Evolutionary conservation across 2,329 filamentous ascomycete species (phyloP), one percentile per base, ranked within the genome.

Genomic region (Teratosphaeriaceae sp.): DNA sequence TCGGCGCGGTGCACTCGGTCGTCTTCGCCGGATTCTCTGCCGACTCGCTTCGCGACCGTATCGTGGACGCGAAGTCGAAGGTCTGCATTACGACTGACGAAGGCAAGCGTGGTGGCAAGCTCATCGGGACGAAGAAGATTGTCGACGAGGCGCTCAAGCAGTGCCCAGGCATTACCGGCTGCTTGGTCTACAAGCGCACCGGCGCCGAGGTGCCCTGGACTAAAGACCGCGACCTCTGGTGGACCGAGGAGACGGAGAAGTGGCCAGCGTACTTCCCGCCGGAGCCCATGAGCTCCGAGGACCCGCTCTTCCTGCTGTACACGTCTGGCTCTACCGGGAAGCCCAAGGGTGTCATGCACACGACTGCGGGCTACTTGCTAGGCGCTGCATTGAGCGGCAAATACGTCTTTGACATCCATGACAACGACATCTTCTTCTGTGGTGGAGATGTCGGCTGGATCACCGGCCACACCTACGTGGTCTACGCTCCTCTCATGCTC

Each of bases 361-460:
- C 88, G 20, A 98, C 90, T 26, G 92, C 75, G 48, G 92, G 92
- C 40, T 98, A 97, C 65, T 78, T 98, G n/a, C 71, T 97, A 6
- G 92, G 92, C 46, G 89, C 89, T 40, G 90, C 92, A 24, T 77
- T 84, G 58, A 98, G 92, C 11, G 90, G 89, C 51, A 98, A 97
- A 71, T 97, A 98, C 66, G 90, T 97, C 49, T 98, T 98, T 63
- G 92, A 98, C 65, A 94, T 98, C 51, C 92, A 98, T 65, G 84
- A 89, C 50, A 81, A 85, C 42, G 92, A 98, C 66, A 80, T 79
- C 51, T 96, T 92, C 77, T 97, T 97, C 77, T 98, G 92, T 58
- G 92, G 89, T 66, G 92, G 92, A 65, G 92, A 98, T 61, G 90
- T 98, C 33, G 92, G 92, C 52, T 98, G 92, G 92, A 97, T 98